phyloP scores from a whole-genome alignment of 2,329 filamentous ascomycete species.

The Penicillium nordicum region DNA sequence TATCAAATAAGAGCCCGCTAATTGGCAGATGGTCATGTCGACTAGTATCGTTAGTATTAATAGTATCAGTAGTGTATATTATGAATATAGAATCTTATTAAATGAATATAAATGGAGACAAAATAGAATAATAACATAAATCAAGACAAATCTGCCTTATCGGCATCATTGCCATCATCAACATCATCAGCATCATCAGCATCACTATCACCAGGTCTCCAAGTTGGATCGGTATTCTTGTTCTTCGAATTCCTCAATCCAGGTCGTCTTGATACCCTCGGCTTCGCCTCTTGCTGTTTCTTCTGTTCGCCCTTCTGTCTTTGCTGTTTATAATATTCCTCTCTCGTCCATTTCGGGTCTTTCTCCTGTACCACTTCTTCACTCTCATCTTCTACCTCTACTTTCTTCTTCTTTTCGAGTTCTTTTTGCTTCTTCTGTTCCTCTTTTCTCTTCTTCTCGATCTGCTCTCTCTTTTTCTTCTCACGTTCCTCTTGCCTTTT shows the following conservation, averaged over 20 bases:
- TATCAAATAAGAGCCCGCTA: slow-evolving; percentile 12
- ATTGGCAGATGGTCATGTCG: slow-evolving; percentile 6
- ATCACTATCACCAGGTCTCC: not conserved
- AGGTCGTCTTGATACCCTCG: not conserved
- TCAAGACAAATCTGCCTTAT: not conserved
- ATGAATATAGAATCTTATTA: not conserved
- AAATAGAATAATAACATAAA: not conserved
- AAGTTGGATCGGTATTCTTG: slow-evolving; percentile 2
- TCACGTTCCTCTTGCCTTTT: not conserved
- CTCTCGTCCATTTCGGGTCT: not conserved
- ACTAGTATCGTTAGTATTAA: slow-evolving; percentile 13
- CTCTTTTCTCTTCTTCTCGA: not conserved
- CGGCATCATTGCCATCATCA: not conserved
- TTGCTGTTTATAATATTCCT: not conserved
- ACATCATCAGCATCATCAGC: too few relatives aligned
- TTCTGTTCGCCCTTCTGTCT: not conserved
- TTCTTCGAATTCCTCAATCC: not conserved
- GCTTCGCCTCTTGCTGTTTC: not conserved
- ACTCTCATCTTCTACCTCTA: not conserved
- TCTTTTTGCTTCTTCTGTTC: not conserved
- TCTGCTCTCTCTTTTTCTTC: not conserved
- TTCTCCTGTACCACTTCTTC: not conserved
- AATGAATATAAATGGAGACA: too few relatives aligned
- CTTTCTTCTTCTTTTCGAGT: not conserved
- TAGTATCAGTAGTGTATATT: not conserved